A percentile compares a stretch with the other conserved stretches of the same genome.
These are phyloP conservation scores for Oenanthe sinensis DNA, from an alignment of 129 eudicot species.

Conservation along the genomic window DNA sequence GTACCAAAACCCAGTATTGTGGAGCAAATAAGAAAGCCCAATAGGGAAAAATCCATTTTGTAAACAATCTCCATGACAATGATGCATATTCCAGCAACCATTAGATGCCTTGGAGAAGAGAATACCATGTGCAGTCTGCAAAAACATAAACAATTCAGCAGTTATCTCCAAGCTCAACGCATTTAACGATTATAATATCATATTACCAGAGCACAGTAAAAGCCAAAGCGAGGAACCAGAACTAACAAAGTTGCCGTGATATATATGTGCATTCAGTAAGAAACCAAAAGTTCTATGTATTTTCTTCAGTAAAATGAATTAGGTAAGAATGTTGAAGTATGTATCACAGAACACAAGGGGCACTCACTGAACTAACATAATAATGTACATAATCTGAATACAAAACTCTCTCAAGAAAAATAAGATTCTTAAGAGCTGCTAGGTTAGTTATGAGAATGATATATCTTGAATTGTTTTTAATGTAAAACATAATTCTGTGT, in stretches of 20 bases:
- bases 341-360: not conserved
- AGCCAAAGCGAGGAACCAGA: not conserved
- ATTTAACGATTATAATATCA: not conserved
- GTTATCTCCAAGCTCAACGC: not conserved
- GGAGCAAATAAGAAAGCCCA: slow-evolving; percentile 69
- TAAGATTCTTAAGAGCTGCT: too few species aligned
- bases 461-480: too few species aligned
- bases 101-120: slow-evolving; percentile 89
- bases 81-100: slow-evolving; percentile 85
- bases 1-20: slow-evolving; percentile 78
- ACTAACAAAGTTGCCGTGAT: not conserved
- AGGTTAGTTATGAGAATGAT: too few species aligned
- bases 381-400: not conserved
- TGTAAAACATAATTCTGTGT: too few species aligned
- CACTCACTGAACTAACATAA: not conserved
- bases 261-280: not conserved
- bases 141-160: slow-evolving; percentile 5
- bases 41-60: slow-evolving; percentile 83
- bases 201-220: not conserved
- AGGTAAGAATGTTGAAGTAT: not conserved
- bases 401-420: too few species aligned
- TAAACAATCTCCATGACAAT: slow-evolving; percentile 65
- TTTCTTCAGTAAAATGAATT: not conserved
- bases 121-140: slow-evolving; percentile 96
- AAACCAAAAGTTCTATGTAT: not conserved